phyloP scores from a whole-genome alignment of 108 stramenopile genomes.

The Asterionellopsis glacialis region DNA sequence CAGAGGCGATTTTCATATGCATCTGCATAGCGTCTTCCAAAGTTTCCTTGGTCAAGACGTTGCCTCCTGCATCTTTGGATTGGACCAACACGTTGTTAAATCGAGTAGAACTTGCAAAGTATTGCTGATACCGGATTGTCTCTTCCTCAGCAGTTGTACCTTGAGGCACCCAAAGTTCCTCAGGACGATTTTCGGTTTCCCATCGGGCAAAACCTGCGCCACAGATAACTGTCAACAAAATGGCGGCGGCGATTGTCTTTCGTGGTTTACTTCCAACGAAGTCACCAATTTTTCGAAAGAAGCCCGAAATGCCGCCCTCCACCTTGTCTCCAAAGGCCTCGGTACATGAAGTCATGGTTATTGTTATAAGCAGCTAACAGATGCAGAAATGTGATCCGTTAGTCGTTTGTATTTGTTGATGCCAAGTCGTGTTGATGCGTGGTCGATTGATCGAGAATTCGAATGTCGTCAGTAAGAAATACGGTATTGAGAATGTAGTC shows the following conservation, averaged over 20 bases:
- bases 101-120: conserved; percentile 32
- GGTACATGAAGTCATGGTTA: conserved; percentile 1
- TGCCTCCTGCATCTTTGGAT: conserved; percentile 7
- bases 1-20: conserved; percentile 34
- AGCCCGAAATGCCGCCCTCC: conserved; percentile 31
- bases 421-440: too few relatives aligned
- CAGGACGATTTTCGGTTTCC: conserved; percentile 53
- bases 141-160: conserved; percentile 48
- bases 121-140: conserved; percentile 23
- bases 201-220: conserved; percentile 40
- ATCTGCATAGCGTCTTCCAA: conserved; percentile 41
- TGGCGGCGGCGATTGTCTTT: conserved; percentile 36
- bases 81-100: conserved; percentile 43
- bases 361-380: too few relatives aligned
- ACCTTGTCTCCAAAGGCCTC: conserved; percentile 38
- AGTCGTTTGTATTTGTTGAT: too few relatives aligned
- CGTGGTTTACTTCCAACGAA: conserved; percentile 42
- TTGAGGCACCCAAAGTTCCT: conserved; percentile 71
- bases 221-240: conserved; percentile 24
- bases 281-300: conserved; percentile 39
- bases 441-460: too few relatives aligned
- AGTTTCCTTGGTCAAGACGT: conserved; percentile 51
- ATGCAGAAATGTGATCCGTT: too few relatives aligned
- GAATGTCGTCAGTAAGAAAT: too few relatives aligned
- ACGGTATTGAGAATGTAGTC: too few relatives aligned